These are phyloP conservation scores for Apostasia ramifera DNA, from an alignment of 106 monocot species.

Conservation along the genomic window DNA sequence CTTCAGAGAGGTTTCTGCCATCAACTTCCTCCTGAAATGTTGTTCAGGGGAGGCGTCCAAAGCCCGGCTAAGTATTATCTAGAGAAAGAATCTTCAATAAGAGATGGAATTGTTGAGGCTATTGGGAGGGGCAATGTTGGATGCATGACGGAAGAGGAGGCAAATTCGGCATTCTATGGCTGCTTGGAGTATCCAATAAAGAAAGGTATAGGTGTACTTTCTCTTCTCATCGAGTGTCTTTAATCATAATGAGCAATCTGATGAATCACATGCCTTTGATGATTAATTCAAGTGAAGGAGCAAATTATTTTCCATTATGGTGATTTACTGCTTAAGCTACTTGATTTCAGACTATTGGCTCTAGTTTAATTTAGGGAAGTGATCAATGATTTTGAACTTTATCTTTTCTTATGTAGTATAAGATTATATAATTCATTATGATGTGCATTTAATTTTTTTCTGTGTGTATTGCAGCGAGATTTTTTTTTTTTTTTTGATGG, in stretches of 20 bases:
- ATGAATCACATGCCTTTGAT: background rate
- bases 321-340: constrained; percentile 13
- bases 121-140: background rate
- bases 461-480: no score
- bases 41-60: background rate
- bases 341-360: background rate
- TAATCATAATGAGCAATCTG: constrained; percentile 4
- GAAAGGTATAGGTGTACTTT: background rate
- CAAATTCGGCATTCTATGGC: constrained; percentile 2
- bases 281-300: constrained; percentile 8
- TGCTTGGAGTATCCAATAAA: background rate
- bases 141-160: background rate
- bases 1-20: constrained; percentile 4
- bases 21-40: constrained; percentile 12
- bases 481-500: no score
- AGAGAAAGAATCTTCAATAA: background rate
- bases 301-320: background rate
- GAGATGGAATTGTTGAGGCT: background rate
- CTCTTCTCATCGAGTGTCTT: constrained; percentile 9
- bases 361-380: background rate
- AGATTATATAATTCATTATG: no score
- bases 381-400: background rate
- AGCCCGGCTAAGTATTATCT: background rate
- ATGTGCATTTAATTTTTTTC: background rate
- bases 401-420: no score